Evolutionary conservation across 2,329 filamentous ascomycete genomes (phyloP).

Genomic region (Alternaria sp.): DNA sequence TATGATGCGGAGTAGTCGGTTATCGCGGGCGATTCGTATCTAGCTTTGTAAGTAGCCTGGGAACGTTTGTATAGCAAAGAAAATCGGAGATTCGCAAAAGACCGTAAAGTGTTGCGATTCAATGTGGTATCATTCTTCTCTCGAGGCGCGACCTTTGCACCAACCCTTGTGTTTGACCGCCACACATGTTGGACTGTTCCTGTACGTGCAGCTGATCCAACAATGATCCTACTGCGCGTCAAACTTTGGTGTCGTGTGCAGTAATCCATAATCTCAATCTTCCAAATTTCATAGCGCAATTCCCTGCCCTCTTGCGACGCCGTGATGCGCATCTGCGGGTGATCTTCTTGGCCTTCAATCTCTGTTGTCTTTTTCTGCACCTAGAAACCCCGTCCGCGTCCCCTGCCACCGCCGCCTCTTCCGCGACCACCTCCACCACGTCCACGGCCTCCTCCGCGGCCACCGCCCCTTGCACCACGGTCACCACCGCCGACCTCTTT

Average conservation of each 20-base stretch:
- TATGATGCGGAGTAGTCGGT: conserved; percentile 73
- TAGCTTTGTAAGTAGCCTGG: neutral
- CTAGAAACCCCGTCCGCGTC: conserved; percentile 48
- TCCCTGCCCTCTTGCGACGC: neutral
- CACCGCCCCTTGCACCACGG: conserved; percentile 48
- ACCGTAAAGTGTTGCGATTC: conserved; percentile 1
- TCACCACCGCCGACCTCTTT: conserved; percentile 73
- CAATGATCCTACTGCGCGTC: conserved; percentile 25
- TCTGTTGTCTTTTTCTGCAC: neutral
- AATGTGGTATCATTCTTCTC: conserved; percentile 37
- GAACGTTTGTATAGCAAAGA: neutral
- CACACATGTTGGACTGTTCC: conserved; percentile 20
- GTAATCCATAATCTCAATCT: conserved; percentile 23
- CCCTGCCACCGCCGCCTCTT: conserved; percentile 49
- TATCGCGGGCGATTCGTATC: neutral
- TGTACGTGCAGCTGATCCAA: conserved; percentile 15
- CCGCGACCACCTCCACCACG: conserved; percentile 49
- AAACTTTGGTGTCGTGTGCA: conserved; percentile 20
- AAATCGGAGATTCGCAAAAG: neutral
- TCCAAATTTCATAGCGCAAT: conserved; percentile 5
- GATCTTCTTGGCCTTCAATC: conserved; percentile 1
- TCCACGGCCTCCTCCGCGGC: conserved; percentile 49
- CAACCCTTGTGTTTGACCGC: conserved; percentile 25
- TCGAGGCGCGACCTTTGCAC: conserved; percentile 24
- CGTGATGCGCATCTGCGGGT: conserved; percentile 1